phyloP scores from a whole-genome alignment of 1,284 basidiomycete species.

The Puccinia horiana region DNA sequence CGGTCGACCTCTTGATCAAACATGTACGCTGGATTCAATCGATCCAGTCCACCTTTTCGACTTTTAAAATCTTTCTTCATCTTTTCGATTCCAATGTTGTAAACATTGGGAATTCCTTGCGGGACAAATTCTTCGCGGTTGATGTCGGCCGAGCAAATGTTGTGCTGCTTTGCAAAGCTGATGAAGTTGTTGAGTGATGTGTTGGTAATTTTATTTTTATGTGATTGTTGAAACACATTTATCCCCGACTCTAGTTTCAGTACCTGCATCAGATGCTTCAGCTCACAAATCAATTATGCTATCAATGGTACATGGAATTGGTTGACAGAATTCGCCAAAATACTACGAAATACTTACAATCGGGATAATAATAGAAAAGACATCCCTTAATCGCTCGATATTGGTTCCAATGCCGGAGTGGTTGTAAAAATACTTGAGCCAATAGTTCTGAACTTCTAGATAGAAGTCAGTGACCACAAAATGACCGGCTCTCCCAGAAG shows the following conservation, averaged over 20 bases:
- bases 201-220: not conserved
- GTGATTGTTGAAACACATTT: not conserved
- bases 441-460: constrained; percentile 25
- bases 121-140: not conserved
- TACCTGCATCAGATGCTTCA: not conserved
- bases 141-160: not conserved
- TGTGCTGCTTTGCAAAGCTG: not conserved
- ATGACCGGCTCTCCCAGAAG: constrained; percentile 4
- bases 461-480: constrained; percentile 18
- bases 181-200: not conserved
- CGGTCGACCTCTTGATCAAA: no score
- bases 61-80: no score
- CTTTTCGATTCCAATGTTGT: no score
- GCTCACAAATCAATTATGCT: not conserved
- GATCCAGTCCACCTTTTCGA: no score
- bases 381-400: not conserved
- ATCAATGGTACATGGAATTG: not conserved
- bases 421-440: constrained; percentile 29
- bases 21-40: not conserved
- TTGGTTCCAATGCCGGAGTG: constrained; percentile 1
- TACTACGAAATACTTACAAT: no score
- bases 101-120: not conserved
- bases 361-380: not conserved
- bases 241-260: not conserved
- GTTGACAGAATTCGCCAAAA: no score